A percentile compares a stretch with the other conserved stretches of the same genome.
These are phyloP conservation scores for Craterostigma plantagineum DNA, from an alignment of 257 asterid species.

Conservation along the genomic window DNA sequence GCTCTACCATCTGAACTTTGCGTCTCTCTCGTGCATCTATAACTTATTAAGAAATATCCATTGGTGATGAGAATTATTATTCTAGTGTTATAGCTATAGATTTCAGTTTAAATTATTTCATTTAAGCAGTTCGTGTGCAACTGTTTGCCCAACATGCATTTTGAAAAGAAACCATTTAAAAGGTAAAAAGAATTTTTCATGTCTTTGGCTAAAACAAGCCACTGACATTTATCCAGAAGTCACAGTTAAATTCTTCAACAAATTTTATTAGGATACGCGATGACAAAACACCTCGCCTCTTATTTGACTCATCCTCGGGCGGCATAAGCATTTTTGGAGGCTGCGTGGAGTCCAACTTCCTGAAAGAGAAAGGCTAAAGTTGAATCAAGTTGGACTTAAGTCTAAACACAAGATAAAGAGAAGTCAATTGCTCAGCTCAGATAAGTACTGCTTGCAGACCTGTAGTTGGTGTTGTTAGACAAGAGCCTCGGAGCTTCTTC, in stretches of 20 bases:
- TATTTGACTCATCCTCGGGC: conserved; percentile 61
- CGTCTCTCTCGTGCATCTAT: conserved; percentile 70
- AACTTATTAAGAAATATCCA: conserved; percentile 29
- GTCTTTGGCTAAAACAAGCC: too few species aligned
- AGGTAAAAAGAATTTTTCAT: too few species aligned
- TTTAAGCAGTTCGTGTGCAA: too few species aligned
- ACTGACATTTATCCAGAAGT: too few species aligned
- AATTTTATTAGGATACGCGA: conserved; percentile 68
- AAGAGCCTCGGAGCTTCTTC: conserved; percentile 26
- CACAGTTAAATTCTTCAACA: too few species aligned
- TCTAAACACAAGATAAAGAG: not conserved
- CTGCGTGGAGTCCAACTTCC: conserved; percentile 45
- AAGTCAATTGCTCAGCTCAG: not conserved
- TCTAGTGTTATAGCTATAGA: not conserved
- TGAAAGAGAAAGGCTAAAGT: conserved; percentile 18
- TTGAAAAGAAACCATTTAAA: too few species aligned
- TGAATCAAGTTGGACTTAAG: conserved; percentile 8
- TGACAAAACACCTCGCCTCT: conserved; percentile 48
- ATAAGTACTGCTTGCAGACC: conserved; percentile 23
- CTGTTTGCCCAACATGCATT: too few species aligned
- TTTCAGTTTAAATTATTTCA: too few species aligned
- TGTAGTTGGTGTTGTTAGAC: conserved; percentile 31
- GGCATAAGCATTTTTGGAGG: conserved; percentile 60
- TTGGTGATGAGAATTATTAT: not conserved
- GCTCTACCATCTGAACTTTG: conserved; percentile 83